Base-by-base conservation (phyloP, 495 filamentous ascomycete genomes). In the Pseudotulostoma volvatum region DNA sequence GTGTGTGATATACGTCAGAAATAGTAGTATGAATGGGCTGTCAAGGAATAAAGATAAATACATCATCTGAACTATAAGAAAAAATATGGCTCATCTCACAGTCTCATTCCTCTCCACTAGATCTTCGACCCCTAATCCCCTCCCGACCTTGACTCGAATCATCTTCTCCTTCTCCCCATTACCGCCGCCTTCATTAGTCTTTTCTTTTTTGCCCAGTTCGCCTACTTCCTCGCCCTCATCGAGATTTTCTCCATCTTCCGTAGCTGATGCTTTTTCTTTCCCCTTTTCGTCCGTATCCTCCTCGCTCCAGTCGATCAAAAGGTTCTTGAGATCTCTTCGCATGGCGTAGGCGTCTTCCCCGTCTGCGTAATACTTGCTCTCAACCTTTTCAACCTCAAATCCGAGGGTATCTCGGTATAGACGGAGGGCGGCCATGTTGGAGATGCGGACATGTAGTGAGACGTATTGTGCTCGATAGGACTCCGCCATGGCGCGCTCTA, bases 261-360 rank as follows among this genome's bases (percentile, higher is more conserved):
- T 18, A 14, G 40, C 35, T 13, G 13, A 11, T 1, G 13, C 17
- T 43, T 49, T 56, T 36, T 59, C 57, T 40, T 54, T 48, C 31
- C 48, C 55, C 57, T 56, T 55, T 45, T 48, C 52, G 38, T 57
- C 58, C 52, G 48, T 51, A 57, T 63, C 47, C 18, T 57, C 55
- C 14, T 56, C 59, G 32, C 51, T 54, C 61, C 61, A 64, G 35
- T 63, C 53, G 30, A 67, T 34, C 57, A 57, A 64, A 47, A 87
- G 68, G 39, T 68, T 65, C 19, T 66, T 61, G 32, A 97, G 66
- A 49, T 95, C 81, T 56, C 87, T 77, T 48, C 75, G 77, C 90
- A 97, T 97, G 47, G 76, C 78, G 52, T 77, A 93, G 25, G 90
- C 90, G 68, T 97, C 88, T 63, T 97, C 90, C 35, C 86, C 87